Evolutionary conservation across 1,139 yeast species (phyloP).

Genomic region (Lodderomyces oxycetoniae): DNA sequence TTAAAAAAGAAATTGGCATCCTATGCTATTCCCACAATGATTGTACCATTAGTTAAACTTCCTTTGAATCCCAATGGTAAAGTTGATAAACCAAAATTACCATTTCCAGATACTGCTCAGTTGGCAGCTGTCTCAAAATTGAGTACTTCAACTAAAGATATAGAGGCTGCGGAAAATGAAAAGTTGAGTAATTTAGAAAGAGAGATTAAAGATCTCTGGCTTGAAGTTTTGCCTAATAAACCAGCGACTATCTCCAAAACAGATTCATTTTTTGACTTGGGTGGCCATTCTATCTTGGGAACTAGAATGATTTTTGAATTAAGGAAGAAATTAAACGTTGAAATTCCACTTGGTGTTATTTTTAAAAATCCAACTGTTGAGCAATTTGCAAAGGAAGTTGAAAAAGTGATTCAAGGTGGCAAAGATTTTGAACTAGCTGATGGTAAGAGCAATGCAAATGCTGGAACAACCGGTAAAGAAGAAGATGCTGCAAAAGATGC

Average conservation of each 20-base stretch:
- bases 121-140: slow-evolving; percentile 60
- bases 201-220: slow-evolving; percentile 77
- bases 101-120: slow-evolving; percentile 90
- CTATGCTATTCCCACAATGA: slow-evolving; percentile 88
- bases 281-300: slow-evolving; percentile 96
- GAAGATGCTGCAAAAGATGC: slow-evolving; percentile 14
- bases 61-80: slow-evolving; percentile 98
- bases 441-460: slow-evolving; percentile 16
- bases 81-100: slow-evolving; percentile 94
- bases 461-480: slow-evolving; percentile 8
- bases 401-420: slow-evolving; percentile 47
- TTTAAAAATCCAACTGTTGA: slow-evolving; percentile 85
- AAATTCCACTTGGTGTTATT: slow-evolving; percentile 83
- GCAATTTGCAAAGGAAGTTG: slow-evolving; percentile 71
- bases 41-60: slow-evolving; percentile 78
- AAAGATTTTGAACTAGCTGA: slow-evolving; percentile 43
- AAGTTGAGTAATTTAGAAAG: slow-evolving; percentile 59
- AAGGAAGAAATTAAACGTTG: slow-evolving; percentile 71
- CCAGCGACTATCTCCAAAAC: slow-evolving; percentile 72
- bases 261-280: slow-evolving; percentile 94
- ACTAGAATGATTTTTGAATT: slow-evolving; percentile 95
- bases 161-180: slow-evolving; percentile 31
- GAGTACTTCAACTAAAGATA: slow-evolving; percentile 27
- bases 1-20: slow-evolving; percentile 86
- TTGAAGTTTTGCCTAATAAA: slow-evolving; percentile 74